These are phyloP conservation scores for Microdochium bolleyi DNA, from an alignment of 2,329 filamentous ascomycete genomes.

Conservation along the genomic window DNA sequence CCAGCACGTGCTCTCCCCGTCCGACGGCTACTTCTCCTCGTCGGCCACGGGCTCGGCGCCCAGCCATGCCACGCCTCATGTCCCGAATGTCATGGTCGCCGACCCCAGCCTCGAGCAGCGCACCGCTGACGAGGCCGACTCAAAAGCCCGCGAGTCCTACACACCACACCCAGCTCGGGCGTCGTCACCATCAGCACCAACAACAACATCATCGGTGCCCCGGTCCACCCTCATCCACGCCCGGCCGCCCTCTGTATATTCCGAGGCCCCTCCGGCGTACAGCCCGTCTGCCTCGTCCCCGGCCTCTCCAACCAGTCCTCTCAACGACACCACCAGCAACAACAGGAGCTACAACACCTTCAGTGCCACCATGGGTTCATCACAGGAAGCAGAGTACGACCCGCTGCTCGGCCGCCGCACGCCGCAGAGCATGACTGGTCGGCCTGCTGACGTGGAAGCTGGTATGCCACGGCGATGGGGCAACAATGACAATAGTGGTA, in stretches of 20 bases:
- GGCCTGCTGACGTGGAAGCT: slow-evolving; percentile 16
- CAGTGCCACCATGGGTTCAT: slow-evolving; percentile 29
- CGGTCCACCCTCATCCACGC: slow-evolving; percentile 8
- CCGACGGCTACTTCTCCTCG: slow-evolving; percentile 43
- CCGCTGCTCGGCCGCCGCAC: slow-evolving; percentile 27
- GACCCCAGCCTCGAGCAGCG: slow-evolving; percentile 34
- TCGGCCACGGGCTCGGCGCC: slow-evolving; percentile 23
- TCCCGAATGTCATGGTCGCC: slow-evolving; percentile 39
- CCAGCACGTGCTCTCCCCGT: slow-evolving; percentile 30
- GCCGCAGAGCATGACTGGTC: slow-evolving; percentile 38
- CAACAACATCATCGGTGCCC: slow-evolving; percentile 11
- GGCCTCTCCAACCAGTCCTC: slow-evolving; percentile 7
- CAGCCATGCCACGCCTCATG: no score
- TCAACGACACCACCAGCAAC: slow-evolving; percentile 1
- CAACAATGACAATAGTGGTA: background rate
- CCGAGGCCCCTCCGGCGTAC: slow-evolving; percentile 41
- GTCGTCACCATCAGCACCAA: slow-evolving; percentile 12
- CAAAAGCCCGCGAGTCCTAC: slow-evolving; percentile 36
- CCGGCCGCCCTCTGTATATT: slow-evolving; percentile 20
- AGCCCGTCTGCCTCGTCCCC: slow-evolving; percentile 27
- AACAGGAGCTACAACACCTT: slow-evolving; percentile 36
- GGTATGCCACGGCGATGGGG: background rate
- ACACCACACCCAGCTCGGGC: slow-evolving; percentile 12
- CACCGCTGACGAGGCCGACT: slow-evolving; percentile 19
- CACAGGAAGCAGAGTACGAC: slow-evolving; percentile 29